phyloP scores from a whole-genome alignment of 352 stramenopile genomes.

The Phytophthora boehmeriae region DNA sequence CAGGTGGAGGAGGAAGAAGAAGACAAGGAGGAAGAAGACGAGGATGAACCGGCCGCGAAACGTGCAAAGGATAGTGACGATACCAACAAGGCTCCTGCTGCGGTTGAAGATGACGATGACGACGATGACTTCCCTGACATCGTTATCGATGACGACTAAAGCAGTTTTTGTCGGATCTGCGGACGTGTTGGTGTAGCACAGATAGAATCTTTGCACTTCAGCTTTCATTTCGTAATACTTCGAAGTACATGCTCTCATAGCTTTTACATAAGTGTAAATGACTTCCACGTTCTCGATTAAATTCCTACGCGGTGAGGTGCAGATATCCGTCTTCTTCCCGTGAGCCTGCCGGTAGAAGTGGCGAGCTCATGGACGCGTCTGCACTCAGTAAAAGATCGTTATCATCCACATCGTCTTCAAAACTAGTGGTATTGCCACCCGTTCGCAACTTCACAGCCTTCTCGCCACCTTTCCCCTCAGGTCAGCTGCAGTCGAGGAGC shows the following conservation, averaged over 20 bases:
- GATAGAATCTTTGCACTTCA: conserved; percentile 11
- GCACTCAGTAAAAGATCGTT: conserved; percentile 62
- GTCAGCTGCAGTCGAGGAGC: conserved; percentile 26
- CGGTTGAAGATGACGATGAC: conserved; percentile 40
- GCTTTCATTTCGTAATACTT: no score
- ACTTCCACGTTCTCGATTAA: conserved; percentile 17
- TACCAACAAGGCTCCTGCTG: conserved; percentile 23
- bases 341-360: conserved; percentile 50
- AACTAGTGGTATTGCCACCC: conserved; percentile 18
- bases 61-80: conserved; percentile 40
- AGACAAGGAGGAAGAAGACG: conserved; percentile 28
- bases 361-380: conserved; percentile 71
- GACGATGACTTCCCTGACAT: conserved; percentile 88
- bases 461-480: conserved; percentile 6
- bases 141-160: conserved; percentile 69
- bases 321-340: conserved; percentile 61
- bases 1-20: conserved; percentile 24
- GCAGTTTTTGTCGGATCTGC: not conserved
- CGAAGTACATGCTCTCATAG: conserved; percentile 19
- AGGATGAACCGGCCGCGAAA: conserved; percentile 27
- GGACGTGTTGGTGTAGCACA: not conserved
- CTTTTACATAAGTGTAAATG: conserved; percentile 27
- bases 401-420: conserved; percentile 44
- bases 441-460: conserved; percentile 19
- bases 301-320: conserved; percentile 39